phyloP scores from a whole-genome alignment of 2,329 filamentous ascomycete genomes.

The Pseudocercospora vitis region DNA sequence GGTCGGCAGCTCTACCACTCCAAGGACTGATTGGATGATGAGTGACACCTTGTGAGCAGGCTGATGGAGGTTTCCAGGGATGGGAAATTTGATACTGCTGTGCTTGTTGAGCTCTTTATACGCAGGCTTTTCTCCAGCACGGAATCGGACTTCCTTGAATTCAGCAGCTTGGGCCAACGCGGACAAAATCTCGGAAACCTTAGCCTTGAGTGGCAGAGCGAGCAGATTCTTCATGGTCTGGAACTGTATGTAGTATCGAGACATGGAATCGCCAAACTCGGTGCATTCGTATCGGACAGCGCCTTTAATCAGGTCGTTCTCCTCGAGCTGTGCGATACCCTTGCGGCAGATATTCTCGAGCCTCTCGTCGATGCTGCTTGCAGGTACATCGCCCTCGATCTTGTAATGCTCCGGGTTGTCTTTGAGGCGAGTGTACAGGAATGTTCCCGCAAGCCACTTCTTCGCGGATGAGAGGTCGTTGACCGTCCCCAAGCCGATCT shows the following conservation, averaged over 20 bases:
- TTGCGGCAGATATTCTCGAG: slow-evolving; percentile 70
- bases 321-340: slow-evolving; percentile 65
- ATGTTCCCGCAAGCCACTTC: slow-evolving; percentile 74
- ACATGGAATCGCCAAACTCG: slow-evolving; percentile 77
- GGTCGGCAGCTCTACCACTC: slow-evolving; percentile 62
- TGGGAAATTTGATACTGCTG: slow-evolving; percentile 66
- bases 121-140: slow-evolving; percentile 64
- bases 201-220: slow-evolving; percentile 59
- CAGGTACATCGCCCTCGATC: slow-evolving; percentile 55
- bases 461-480: slow-evolving; percentile 64
- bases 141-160: slow-evolving; percentile 71
- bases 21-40: slow-evolving; percentile 73
- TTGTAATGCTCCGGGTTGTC: slow-evolving; percentile 71
- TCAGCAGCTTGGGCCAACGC: slow-evolving; percentile 67
- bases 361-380: slow-evolving; percentile 59
- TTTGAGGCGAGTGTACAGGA: slow-evolving; percentile 71
- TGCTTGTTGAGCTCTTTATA: slow-evolving; percentile 73
- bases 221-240: slow-evolving; percentile 75
- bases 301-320: slow-evolving; percentile 57
- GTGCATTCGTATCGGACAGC: slow-evolving; percentile 59
- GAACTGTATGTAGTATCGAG: slow-evolving; percentile 76
- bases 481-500: slow-evolving; percentile 75
- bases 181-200: slow-evolving; percentile 66
- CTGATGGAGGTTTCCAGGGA: slow-evolving; percentile 65
- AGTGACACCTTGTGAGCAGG: slow-evolving; percentile 74